A percentile compares a stretch with the other conserved stretches of the same genome.
Evolutionary conservation across 148 eudicot genomes (phyloP).

Genomic region (Persicaria maculosa): DNA sequence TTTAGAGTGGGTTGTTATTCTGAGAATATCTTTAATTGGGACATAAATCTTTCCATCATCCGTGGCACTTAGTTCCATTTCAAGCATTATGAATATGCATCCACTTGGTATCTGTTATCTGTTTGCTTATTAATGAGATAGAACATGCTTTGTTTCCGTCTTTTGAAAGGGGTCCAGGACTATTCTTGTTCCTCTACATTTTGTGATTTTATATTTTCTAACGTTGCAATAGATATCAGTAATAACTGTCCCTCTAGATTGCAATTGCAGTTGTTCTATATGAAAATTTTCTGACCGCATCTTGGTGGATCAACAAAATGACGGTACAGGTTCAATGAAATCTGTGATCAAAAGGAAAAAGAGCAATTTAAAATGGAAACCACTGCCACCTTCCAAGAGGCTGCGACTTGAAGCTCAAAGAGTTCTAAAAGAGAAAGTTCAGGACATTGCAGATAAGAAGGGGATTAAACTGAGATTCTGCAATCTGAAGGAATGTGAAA

Average conservation of each 20-base stretch:
- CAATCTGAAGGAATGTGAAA: conserved; percentile 85
- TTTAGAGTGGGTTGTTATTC: background rate
- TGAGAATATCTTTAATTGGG: background rate
- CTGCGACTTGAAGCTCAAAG: conserved; percentile 94
- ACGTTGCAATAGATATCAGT: background rate
- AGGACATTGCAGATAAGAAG: conserved; percentile 98
- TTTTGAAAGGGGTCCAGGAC: background rate
- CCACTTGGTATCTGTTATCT: background rate
- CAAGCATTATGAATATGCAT: background rate
- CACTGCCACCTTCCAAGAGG: conserved; percentile 97
- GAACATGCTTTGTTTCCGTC: background rate
- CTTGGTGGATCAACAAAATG: conserved; percentile 82
- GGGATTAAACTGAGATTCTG: conserved; percentile 93
- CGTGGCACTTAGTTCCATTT: background rate
- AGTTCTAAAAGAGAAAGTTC: conserved; percentile 97
- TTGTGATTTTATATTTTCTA: background rate
- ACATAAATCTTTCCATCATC: background rate
- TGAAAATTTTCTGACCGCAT: conserved; percentile 68
- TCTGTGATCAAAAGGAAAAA: conserved; percentile 63
- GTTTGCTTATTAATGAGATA: background rate
- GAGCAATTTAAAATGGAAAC: conserved; percentile 60
- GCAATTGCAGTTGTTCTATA: conserved; percentile 37
- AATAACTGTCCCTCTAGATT: conserved; percentile 9
- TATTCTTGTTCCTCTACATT: background rate
- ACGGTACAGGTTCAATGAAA: conserved; percentile 91